Base-by-base conservation (phyloP, 2,329 filamentous ascomycete species). In the Aspergillus udagawae region DNA sequence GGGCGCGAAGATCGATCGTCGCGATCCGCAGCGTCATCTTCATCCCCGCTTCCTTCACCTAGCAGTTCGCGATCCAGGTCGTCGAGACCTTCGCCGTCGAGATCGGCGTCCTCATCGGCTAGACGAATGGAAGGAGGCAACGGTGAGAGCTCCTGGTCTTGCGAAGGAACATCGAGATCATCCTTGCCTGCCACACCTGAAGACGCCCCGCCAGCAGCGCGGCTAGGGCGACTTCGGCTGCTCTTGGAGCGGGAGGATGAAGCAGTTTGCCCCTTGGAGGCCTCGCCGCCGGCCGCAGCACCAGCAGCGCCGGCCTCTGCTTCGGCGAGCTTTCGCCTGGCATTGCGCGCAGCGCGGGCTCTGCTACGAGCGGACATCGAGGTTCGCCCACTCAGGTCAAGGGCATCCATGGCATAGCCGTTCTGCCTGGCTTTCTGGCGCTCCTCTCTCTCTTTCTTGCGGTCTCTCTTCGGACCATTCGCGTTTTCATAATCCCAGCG, bases 401-500 rank as follows among this genome's bases (percentile, higher is more conserved):
- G 41, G 21, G 54, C 55, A 48, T 63, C 63, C 51, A 65, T 44
- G 4, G 57, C 62, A 41, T 62, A 55, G 38, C 63, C 64, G 14
- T 64, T 65, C 49, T 66, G 63, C 59, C 58, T 69, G 55, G 67
- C 70, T 54, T 65, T 70, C 55, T 74, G 71, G 21, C 73, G 70
- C 52, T 75, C 73, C 56, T 75, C 73, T 23, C 73, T 63, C 49
- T 73, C 70, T 56, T 65, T 68, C 57, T 72, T 70, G 7, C 73
- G 71, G 57, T 76, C 72, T 56, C 68, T 70, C 57, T 69, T 73
- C 12, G 72, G 70, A 0, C 71, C 71, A 27, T 75, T 72, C 51
- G 74, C 73, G 47, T 71, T 67, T 32, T 78, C 75, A 60, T 74
- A 77, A 61, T 77, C 75, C 77, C 77, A 80, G 25, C 76, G 70